Evolutionary conservation across 108 stramenopile genomes (phyloP).

Genomic region (Cyclotella sp.): DNA sequence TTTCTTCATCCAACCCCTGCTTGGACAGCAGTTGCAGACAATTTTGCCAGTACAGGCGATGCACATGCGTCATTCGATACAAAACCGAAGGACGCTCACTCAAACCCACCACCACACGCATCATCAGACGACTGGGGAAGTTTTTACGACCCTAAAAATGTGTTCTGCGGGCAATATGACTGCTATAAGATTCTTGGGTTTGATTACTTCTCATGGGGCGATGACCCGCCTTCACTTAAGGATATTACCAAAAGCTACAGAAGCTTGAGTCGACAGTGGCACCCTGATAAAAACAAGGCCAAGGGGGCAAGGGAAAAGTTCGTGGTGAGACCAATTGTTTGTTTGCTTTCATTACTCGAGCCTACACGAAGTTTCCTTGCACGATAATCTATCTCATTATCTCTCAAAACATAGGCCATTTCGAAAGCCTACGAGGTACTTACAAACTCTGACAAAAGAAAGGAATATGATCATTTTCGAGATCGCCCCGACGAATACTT

Average conservation of each 20-base stretch:
- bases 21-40: too few relatives aligned
- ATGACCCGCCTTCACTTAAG: slow-evolving; percentile 64
- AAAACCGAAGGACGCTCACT: too few relatives aligned
- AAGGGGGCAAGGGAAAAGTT: slow-evolving; percentile 83
- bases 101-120: not conserved
- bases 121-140: slow-evolving; percentile 73
- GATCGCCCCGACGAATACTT: slow-evolving; percentile 87
- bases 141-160: slow-evolving; percentile 85
- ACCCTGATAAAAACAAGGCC: slow-evolving; percentile 88
- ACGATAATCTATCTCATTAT: not conserved
- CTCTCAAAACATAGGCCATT: slow-evolving; percentile 61
- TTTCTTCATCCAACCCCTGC: too few relatives aligned
- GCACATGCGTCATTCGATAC: too few relatives aligned
- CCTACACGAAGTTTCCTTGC: not conserved
- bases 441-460: slow-evolving; percentile 65
- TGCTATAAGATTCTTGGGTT: slow-evolving; percentile 91
- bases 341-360: not conserved
- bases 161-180: slow-evolving; percentile 88
- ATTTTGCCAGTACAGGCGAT: too few relatives aligned
- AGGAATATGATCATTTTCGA: slow-evolving; percentile 83
- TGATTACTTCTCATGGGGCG: slow-evolving; percentile 78
- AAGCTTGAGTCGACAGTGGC: slow-evolving; percentile 73
- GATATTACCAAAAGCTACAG: slow-evolving; percentile 85
- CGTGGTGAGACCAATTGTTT: slow-evolving; percentile 59
- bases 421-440: slow-evolving; percentile 85